phyloP scores from a whole-genome alignment of 352 stramenopile species.

The Blastocystis sp. region DNA sequence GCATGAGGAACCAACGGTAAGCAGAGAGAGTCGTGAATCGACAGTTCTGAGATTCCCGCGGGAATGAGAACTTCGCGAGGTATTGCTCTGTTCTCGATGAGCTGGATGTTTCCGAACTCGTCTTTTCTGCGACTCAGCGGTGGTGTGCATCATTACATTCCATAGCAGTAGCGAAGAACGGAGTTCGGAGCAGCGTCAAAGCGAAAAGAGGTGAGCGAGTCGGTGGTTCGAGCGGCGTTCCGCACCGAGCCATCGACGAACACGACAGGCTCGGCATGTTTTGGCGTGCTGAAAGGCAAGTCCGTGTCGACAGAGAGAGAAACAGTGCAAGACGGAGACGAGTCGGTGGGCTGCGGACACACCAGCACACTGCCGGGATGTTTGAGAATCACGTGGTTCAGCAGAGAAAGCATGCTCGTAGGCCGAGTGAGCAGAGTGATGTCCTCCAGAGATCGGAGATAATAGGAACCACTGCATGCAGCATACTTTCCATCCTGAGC shows the following conservation, averaged over 20 bases:
- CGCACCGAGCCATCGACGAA: neutral
- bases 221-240: neutral
- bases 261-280: neutral
- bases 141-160: neutral
- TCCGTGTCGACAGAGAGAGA: neutral
- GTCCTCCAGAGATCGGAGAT: neutral
- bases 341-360: neutral
- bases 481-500: neutral
- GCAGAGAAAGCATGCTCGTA: neutral
- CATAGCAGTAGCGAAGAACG: constrained; percentile 25
- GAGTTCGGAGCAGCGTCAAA: neutral
- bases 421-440: neutral
- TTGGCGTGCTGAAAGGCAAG: neutral
- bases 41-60: neutral
- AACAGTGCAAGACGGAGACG: neutral
- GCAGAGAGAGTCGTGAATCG: neutral
- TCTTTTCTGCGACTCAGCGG: neutral
- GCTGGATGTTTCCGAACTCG: neutral
- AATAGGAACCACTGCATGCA: neutral
- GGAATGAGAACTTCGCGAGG: constrained; percentile 2
- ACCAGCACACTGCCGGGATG: neutral
- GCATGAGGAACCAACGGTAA: neutral
- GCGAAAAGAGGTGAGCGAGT: neutral
- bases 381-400: neutral
- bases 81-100: neutral